Percentiles rank a stretch among this genome's conserved stretches.
Conservation (phyloP, 768 basidiomycete genomes). For the Lactarius vividus region DNA sequence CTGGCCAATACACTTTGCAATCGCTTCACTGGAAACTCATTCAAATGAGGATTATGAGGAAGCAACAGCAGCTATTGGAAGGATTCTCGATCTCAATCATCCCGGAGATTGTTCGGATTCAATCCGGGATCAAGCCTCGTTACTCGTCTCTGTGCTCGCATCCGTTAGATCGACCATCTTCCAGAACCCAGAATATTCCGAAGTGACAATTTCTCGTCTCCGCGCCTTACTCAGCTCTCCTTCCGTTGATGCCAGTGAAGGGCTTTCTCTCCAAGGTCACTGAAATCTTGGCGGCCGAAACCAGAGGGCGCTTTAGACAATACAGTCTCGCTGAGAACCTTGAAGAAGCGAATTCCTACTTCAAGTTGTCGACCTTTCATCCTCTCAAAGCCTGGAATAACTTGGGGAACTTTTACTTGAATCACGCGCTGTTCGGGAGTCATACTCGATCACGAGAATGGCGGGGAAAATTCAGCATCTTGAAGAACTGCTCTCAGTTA, state of each 20-base stretch:
- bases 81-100: neutral
- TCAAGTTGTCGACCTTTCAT: neutral
- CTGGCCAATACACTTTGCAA: neutral
- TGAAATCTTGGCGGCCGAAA: neutral
- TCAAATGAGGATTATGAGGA: slow-evolving; percentile 15
- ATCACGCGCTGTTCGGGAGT: too few relatives aligned
- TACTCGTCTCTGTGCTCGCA: too few relatives aligned
- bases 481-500: neutral
- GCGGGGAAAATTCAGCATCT: neutral
- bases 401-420: neutral
- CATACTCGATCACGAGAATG: neutral
- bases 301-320: neutral
- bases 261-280: too few relatives aligned
- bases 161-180: neutral
- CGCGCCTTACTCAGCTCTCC: neutral
- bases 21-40: neutral
- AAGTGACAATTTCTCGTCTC: slow-evolving; percentile 4
- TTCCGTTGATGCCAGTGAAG: neutral
- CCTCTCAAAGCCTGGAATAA: neutral
- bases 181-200: slow-evolving; percentile 5
- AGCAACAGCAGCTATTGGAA: neutral
- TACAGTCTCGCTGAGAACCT: neutral
- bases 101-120: neutral
- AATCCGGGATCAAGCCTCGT: neutral
- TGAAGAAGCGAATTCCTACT: slow-evolving; percentile 1